Evolutionary conservation across 2,329 filamentous ascomycete genomes (phyloP).

Genomic region (Berkeleyomyces rouxiae): DNA sequence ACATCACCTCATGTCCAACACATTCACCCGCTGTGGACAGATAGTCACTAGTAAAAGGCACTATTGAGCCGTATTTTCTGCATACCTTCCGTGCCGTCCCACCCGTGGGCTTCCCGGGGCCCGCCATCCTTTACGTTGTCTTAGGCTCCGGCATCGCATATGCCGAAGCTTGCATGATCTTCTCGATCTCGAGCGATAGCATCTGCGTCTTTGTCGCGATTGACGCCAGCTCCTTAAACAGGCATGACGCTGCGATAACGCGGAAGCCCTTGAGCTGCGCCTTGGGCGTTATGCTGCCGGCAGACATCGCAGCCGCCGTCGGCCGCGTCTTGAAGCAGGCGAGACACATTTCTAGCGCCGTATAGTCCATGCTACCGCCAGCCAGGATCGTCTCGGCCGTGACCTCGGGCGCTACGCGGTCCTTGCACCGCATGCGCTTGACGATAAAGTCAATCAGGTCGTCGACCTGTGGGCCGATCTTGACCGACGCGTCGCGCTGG

Average conservation of each 20-base stretch:
- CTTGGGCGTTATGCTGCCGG: constrained; percentile 1
- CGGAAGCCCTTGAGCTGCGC: constrained; percentile 22
- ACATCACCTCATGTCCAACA: not conserved
- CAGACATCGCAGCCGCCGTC: constrained; percentile 17
- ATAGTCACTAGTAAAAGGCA: not conserved
- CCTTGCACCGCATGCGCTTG: constrained; percentile 20
- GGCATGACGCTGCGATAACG: constrained; percentile 23
- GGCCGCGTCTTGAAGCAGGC: constrained; percentile 18
- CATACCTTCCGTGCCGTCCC: too few species aligned
- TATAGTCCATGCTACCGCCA: not conserved
- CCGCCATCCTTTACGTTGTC: too few species aligned
- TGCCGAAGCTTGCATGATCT: not conserved
- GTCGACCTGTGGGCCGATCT: constrained; percentile 35
- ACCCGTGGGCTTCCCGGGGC: too few species aligned
- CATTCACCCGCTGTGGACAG: not conserved
- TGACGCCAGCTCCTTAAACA: constrained; percentile 19
- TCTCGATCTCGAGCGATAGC: not conserved
- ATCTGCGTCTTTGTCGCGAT: constrained; percentile 9
- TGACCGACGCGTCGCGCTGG: constrained; percentile 34
- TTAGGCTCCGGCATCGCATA: not conserved
- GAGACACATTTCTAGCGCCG: constrained; percentile 14
- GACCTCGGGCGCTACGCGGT: not conserved
- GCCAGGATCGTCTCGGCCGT: not conserved
- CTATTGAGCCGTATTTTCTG: not conserved
- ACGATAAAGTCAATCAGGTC: constrained; percentile 27